Evolutionary conservation across 208 protist species (phyloP).

Genomic region (Angomonas ambiguus): DNA sequence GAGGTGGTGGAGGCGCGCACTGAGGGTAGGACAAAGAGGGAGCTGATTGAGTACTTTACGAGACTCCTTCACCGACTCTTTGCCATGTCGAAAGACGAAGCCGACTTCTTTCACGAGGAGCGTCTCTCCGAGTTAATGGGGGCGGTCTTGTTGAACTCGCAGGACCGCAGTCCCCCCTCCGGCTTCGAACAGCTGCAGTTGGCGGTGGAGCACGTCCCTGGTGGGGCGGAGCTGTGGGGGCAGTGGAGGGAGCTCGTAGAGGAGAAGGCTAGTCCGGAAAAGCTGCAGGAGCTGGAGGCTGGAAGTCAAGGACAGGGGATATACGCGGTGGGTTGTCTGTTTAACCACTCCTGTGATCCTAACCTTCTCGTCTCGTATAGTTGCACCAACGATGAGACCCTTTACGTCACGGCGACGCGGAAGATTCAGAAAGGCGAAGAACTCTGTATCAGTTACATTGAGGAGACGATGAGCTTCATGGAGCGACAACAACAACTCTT

Average conservation of each 20-base stretch:
- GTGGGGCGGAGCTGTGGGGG: slow-evolving; percentile 15
- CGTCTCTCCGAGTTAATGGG: slow-evolving; percentile 59
- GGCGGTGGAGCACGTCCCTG: slow-evolving; percentile 20
- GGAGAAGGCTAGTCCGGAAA: not conserved
- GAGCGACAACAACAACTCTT: slow-evolving; percentile 53
- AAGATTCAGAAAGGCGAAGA: slow-evolving; percentile 56
- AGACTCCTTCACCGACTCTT: slow-evolving; percentile 31
- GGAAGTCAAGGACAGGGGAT: slow-evolving; percentile 60
- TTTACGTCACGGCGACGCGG: slow-evolving; percentile 51
- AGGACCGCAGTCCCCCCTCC: slow-evolving; percentile 63
- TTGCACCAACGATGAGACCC: slow-evolving; percentile 48
- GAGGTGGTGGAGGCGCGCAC: slow-evolving; percentile 10
- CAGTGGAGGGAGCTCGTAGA: slow-evolving; percentile 17
- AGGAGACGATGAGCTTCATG: slow-evolving; percentile 32
- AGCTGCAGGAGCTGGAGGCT: slow-evolving; percentile 15
- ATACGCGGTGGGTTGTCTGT: slow-evolving; percentile 61
- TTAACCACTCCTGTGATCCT: slow-evolving; percentile 78
- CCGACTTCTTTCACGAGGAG: slow-evolving; percentile 17
- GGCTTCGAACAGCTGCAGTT: slow-evolving; percentile 40
- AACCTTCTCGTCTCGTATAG: slow-evolving; percentile 62
- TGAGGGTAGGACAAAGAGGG: slow-evolving; percentile 21
- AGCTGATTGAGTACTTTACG: slow-evolving; percentile 24
- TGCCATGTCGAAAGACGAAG: slow-evolving; percentile 29
- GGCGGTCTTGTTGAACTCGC: slow-evolving; percentile 73
- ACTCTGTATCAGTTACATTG: slow-evolving; percentile 75